Evolutionary conservation across 345 rosid species (phyloP).

Genomic region (Pseudoturritis turrita): DNA sequence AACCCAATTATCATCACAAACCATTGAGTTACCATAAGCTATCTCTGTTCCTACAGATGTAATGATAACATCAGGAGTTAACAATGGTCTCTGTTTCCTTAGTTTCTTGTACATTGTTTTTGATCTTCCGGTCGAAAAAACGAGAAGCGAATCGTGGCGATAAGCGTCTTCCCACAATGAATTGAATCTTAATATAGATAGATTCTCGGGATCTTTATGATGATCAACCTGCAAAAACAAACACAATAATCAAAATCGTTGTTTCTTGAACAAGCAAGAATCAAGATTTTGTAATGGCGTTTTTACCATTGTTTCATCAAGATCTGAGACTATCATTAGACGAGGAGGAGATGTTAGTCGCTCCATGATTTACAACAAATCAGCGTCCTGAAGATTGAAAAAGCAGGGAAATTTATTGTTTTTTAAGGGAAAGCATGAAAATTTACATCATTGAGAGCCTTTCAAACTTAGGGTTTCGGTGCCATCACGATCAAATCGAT

Average conservation of each 20-base stretch:
- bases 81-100: constrained; percentile 78
- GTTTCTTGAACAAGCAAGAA: background rate
- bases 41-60: constrained; percentile 98
- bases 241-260: background rate
- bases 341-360: constrained; percentile 60
- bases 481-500: background rate
- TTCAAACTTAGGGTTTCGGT: background rate
- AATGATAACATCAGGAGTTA: constrained; percentile 89
- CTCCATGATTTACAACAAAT: constrained; percentile 48
- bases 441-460: background rate
- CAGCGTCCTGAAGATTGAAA: constrained; percentile 6
- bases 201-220: constrained; percentile 69
- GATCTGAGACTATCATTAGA: constrained; percentile 93
- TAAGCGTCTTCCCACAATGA: constrained; percentile 80
- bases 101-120: constrained; percentile 55
- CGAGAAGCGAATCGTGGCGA: constrained; percentile 76
- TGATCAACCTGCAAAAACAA: constrained; percentile 67
- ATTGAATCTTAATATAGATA: constrained; percentile 71
- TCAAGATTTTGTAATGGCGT: background rate
- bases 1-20: constrained; percentile 80
- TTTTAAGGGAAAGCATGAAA: background rate
- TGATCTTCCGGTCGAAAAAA: constrained; percentile 90
- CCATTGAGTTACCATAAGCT: constrained; percentile 78
- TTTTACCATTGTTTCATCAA: constrained; percentile 86
- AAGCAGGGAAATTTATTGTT: background rate